These are phyloP conservation scores for Babesia bovis DNA, from an alignment of 169 alveolate species.

Conservation along the genomic window DNA sequence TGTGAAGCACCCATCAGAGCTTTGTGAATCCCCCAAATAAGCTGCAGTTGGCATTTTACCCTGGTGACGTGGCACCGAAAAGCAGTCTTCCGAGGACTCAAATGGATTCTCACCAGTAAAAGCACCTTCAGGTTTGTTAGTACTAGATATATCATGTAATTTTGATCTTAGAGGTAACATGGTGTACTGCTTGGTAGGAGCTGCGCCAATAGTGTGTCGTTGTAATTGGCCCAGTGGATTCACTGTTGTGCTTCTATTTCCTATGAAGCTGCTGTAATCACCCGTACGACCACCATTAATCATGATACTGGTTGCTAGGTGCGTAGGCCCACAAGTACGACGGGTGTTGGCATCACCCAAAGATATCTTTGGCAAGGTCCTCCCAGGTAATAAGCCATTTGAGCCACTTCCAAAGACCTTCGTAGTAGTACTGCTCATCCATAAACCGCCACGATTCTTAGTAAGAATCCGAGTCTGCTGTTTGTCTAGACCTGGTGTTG, in stretches of 20 bases:
- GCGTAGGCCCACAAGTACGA: not conserved
- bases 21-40: not conserved
- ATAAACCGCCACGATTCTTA: not conserved
- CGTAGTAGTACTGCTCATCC: not conserved
- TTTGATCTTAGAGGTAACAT: not conserved
- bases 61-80: not conserved
- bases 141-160: too few species aligned
- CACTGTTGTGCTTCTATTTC: not conserved
- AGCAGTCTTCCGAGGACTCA: slow-evolving; percentile 7
- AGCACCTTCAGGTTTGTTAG: not conserved
- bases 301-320: not conserved
- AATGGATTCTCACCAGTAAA: slow-evolving; percentile 21
- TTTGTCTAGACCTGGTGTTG: not conserved
- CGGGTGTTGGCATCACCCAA: not conserved
- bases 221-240: not conserved
- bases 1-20: slow-evolving; percentile 31
- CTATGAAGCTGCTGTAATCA: not conserved
- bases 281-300: not conserved
- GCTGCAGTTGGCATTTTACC: not conserved
- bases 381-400: not conserved
- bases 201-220: not conserved
- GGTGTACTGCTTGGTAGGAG: not conserved
- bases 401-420: not conserved
- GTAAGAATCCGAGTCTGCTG: not conserved
- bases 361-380: not conserved